Conservation (phyloP, 1,284 basidiomycete genomes). For the Rhodotorula glutinis region DNA sequence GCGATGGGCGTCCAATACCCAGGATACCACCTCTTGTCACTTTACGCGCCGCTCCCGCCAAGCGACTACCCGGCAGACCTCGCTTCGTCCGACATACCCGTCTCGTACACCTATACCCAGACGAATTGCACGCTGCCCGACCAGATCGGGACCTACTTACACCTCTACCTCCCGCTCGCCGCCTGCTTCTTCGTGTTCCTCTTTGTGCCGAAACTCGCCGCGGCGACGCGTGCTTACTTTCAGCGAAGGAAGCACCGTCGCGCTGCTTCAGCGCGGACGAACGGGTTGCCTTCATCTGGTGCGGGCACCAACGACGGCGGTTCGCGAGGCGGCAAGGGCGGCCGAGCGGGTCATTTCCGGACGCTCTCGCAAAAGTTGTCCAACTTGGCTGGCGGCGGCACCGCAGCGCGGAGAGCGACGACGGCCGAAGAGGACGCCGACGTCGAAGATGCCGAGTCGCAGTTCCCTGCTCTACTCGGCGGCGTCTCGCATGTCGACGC, state of each 20-base stretch:
- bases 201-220: constrained; percentile 25
- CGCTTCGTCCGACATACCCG: constrained; percentile 41
- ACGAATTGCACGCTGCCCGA: constrained; percentile 66
- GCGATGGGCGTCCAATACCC: constrained; percentile 70
- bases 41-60: constrained; percentile 52
- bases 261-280: constrained; percentile 23
- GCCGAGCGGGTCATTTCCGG: neutral
- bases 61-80: constrained; percentile 47
- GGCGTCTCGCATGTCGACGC: constrained; percentile 1
- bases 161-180: constrained; percentile 58
- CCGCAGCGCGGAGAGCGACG: neutral
- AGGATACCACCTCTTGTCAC: constrained; percentile 78
- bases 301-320: neutral
- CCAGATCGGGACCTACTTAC: constrained; percentile 61
- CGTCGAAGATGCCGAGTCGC: constrained; percentile 13
- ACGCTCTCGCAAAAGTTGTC: constrained; percentile 1
- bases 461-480: constrained; percentile 21
- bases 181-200: constrained; percentile 45
- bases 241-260: neutral
- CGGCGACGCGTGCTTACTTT: neutral
- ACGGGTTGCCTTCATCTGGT: constrained; percentile 21
- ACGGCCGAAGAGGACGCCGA: constrained; percentile 14
- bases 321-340: neutral
- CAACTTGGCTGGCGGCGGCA: neutral
- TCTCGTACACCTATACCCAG: constrained; percentile 47